Conservation (phyloP, 345 rosid species). For the Schrenkiella parvula region DNA sequence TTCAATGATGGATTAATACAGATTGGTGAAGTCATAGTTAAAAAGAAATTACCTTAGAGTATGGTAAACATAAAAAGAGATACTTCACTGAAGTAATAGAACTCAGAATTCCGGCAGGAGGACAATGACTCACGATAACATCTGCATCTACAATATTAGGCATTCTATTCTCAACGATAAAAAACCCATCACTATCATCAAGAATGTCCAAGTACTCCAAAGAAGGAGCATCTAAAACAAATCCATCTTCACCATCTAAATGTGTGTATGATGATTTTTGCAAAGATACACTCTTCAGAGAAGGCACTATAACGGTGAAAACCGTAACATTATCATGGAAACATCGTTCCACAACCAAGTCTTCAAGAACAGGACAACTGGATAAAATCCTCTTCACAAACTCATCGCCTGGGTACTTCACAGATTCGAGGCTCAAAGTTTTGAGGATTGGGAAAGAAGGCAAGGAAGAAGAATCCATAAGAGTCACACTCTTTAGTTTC, state of each 20-base stretch:
- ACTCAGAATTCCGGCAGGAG: background rate
- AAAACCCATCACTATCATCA: background rate
- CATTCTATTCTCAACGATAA: background rate
- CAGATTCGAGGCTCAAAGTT: background rate
- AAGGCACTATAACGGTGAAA: background rate
- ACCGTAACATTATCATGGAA: background rate
- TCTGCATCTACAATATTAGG: background rate
- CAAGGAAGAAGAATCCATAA: background rate
- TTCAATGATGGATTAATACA: too few species aligned
- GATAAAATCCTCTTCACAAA: background rate
- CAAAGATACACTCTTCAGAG: background rate
- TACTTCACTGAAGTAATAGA: background rate
- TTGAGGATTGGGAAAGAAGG: background rate
- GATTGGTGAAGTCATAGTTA: too few species aligned
- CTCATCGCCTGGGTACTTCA: background rate
- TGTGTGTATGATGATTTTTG: background rate
- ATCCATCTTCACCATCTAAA: background rate
- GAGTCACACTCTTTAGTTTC: background rate
- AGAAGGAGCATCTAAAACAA: background rate
- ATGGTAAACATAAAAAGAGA: background rate
- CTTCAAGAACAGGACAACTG: background rate
- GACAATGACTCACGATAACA: background rate
- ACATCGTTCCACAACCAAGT: background rate
- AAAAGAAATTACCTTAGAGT: background rate
- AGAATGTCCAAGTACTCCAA: background rate